Evolutionary conservation across 1,284 basidiomycete species (phyloP).

Genomic region (Malassezia sp.): DNA sequence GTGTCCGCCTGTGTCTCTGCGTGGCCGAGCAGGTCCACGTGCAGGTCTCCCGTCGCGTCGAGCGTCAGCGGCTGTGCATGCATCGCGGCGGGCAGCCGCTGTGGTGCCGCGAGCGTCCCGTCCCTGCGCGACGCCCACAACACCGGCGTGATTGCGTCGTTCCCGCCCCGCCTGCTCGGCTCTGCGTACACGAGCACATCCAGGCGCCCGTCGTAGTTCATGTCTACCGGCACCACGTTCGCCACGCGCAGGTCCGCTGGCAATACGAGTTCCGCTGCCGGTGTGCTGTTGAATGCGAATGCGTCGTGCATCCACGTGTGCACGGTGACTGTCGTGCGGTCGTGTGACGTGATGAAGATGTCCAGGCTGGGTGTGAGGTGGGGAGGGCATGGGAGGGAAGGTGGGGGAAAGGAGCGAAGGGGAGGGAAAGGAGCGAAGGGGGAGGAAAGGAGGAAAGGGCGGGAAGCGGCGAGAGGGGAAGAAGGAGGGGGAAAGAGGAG

Average conservation of each 20-base stretch:
- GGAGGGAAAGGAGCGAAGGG: too few species aligned
- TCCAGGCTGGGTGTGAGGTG: conserved; percentile 59
- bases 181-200: conserved; percentile 72
- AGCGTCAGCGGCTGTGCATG: conserved; percentile 70
- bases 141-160: too few species aligned
- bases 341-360: conserved; percentile 61
- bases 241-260: conserved; percentile 33
- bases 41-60: conserved; percentile 76
- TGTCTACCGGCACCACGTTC: conserved; percentile 84
- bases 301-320: conserved; percentile 67
- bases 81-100: conserved; percentile 57
- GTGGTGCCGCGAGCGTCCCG: conserved; percentile 20
- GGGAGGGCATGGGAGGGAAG: too few species aligned
- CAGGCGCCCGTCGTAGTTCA: conserved; percentile 76
- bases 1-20: conserved; percentile 35
- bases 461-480: too few species aligned
- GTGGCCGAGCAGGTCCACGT: conserved; percentile 72
- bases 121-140: not conserved
- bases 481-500: too few species aligned
- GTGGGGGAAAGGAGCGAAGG: too few species aligned
- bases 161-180: conserved; percentile 40
- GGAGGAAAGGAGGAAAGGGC: too few species aligned
- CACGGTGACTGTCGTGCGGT: conserved; percentile 62
- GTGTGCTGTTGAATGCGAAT: conserved; percentile 56
- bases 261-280: conserved; percentile 42